Base-by-base conservation (phyloP, 2,329 filamentous ascomycete species). In the Diplodia intermedia region DNA sequence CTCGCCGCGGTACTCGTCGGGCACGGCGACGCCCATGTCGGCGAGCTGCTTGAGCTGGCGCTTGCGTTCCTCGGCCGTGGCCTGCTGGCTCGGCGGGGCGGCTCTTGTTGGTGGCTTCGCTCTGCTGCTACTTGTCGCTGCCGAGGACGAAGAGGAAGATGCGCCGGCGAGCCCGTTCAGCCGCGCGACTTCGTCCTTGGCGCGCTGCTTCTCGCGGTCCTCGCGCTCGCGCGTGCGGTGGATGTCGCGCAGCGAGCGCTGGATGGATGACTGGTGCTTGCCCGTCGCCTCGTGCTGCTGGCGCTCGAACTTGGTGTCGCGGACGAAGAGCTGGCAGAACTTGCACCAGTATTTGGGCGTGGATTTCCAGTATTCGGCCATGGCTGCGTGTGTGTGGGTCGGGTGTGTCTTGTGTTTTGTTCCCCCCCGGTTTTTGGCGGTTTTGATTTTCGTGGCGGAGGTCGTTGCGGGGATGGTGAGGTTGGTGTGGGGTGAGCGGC, bases 281-380 rank as follows among this genome's bases (percentile, higher is more conserved):
- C 83, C 90, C 0, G 92, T 97, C 31, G 91, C 88, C 80, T 97
- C 94, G 81, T 97, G 94, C 80, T 97, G 94, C 71, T 89, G 86
- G 73, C 90, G 91, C 79, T 97, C 94, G 79, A 97, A 88, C 73
- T 92, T 90, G 26, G 94, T 97, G 83, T 99, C 95, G 80, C 92
- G 91, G 61, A 99, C 91, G 80, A 89, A 98, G 77, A 87, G 88
- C 76, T 89, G 88, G 86, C 95, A 99, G 84, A 97, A 92, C 80
- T 98, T 98, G 87, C 95, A 99, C 93, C 94, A 98, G 82, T 97
- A 97, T 78, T 91, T 94, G 6, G 94, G 94, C 79, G 94, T 97
- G 23, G 94, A 97, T 79, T 98, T 98, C 95, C 95, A 98, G 82
- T 97, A 96, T 85, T 98, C 95, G 0, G 95, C 90, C 95, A 99